phyloP scores from a whole-genome alignment of 768 basidiomycete species.

The Lactarius akahatsu region DNA sequence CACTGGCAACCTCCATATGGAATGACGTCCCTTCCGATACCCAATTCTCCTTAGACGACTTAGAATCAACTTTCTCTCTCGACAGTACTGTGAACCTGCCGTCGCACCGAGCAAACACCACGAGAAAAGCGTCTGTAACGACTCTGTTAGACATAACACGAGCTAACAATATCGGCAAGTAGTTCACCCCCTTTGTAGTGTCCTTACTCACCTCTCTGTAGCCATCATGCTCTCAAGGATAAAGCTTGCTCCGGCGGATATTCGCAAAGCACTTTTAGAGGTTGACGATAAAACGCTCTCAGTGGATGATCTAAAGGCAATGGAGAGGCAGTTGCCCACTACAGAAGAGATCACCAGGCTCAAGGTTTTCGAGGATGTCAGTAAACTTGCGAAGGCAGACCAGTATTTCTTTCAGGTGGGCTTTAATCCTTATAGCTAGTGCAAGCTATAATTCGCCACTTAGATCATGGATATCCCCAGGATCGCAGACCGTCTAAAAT shows the following conservation, averaged over 20 bases:
- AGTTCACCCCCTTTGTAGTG: neutral
- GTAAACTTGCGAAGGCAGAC: slow-evolving; percentile 78
- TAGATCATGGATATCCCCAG: slow-evolving; percentile 81
- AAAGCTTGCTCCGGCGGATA: slow-evolving; percentile 59
- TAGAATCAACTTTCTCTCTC: slow-evolving; percentile 72
- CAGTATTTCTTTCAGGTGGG: slow-evolving; percentile 76
- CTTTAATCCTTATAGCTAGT: neutral
- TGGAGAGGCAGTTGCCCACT: slow-evolving; percentile 75
- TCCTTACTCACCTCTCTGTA: slow-evolving; percentile 33
- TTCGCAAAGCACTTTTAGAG: slow-evolving; percentile 69
- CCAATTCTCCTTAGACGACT: slow-evolving; percentile 61
- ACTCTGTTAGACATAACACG: slow-evolving; percentile 78
- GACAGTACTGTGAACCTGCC: slow-evolving; percentile 46
- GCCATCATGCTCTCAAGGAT: slow-evolving; percentile 85
- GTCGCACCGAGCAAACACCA: slow-evolving; percentile 41
- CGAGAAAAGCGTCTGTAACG: slow-evolving; percentile 59
- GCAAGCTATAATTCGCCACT: neutral
- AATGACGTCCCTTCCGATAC: slow-evolving; percentile 47
- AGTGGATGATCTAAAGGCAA: slow-evolving; percentile 72
- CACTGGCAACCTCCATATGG: slow-evolving; percentile 64
- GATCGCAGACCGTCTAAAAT: slow-evolving; percentile 67
- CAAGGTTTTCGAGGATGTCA: slow-evolving; percentile 66
- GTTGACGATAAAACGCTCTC: slow-evolving; percentile 67
- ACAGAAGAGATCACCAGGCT: slow-evolving; percentile 77
- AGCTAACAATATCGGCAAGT: slow-evolving; percentile 79